Conservation (phyloP, 805 yeast species). For the Zygosaccharomyces bisporus region DNA sequence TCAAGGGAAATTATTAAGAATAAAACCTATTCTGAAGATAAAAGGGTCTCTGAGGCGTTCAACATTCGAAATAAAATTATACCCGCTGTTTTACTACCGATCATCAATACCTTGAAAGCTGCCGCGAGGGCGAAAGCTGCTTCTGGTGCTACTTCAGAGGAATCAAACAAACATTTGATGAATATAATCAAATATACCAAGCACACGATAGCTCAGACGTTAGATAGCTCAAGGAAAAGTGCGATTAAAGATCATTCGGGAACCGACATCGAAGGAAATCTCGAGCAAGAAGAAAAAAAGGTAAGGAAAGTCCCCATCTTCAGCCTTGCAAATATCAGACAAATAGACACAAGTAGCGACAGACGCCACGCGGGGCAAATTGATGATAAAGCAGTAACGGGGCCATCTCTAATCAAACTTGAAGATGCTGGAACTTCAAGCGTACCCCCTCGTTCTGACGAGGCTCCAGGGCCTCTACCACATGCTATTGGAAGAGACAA, state of each 20-base stretch:
- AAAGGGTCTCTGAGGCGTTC: slow-evolving; percentile 11
- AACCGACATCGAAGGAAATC: slow-evolving; percentile 15
- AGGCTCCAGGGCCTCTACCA: not conserved
- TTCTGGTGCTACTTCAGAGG: slow-evolving; percentile 35
- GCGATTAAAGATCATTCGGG: slow-evolving; percentile 12
- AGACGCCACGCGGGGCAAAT: not conserved
- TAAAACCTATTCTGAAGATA: slow-evolving; percentile 2
- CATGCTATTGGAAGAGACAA: not conserved
- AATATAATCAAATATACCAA: slow-evolving; percentile 34
- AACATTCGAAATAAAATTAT: slow-evolving; percentile 21
- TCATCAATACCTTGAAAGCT: slow-evolving; percentile 33
- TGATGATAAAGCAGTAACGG: not conserved
- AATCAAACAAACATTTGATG: slow-evolving; percentile 29
- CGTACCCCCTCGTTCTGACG: not conserved
- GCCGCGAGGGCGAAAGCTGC: slow-evolving; percentile 36
- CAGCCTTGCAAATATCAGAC: slow-evolving; percentile 21
- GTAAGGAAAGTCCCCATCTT: slow-evolving; percentile 25
- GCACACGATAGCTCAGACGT: slow-evolving; percentile 27
- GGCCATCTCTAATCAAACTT: slow-evolving; percentile 9
- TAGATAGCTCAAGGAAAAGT: slow-evolving; percentile 21
- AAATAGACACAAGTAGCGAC: slow-evolving; percentile 12
- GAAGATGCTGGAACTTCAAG: slow-evolving; percentile 6
- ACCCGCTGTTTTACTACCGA: slow-evolving; percentile 30
- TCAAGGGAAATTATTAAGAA: not conserved
- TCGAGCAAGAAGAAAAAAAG: slow-evolving; percentile 7